A percentile compares a stretch with the other conserved stretches of the same genome.
phyloP scores from a whole-genome alignment of 2,329 filamentous ascomycete species.

The Exophiala sp. region DNA sequence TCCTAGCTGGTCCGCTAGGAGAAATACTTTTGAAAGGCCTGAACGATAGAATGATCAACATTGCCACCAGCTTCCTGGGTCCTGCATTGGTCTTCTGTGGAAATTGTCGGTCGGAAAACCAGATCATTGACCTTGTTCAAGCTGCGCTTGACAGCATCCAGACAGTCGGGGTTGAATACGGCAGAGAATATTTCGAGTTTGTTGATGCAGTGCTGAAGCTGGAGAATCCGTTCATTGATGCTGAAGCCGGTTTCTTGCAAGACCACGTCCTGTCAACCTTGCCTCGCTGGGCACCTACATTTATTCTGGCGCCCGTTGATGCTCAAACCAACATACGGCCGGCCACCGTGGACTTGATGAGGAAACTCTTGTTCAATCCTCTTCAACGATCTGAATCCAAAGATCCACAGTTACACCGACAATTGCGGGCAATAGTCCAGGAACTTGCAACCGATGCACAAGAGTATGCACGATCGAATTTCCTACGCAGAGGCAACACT shows the following conservation, averaged over 20 bases:
- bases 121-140: conserved; percentile 38
- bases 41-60: conserved; percentile 50
- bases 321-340: conserved; percentile 39
- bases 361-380: conserved; percentile 40
- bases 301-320: conserved; percentile 51
- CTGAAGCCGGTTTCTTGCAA: conserved; percentile 33
- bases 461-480: conserved; percentile 14
- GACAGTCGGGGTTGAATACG: conserved; percentile 48
- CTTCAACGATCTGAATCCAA: conserved; percentile 32
- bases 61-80: conserved; percentile 57
- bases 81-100: conserved; percentile 55
- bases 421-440: conserved; percentile 8
- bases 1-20: conserved; percentile 48
- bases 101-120: conserved; percentile 35
- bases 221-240: conserved; percentile 30
- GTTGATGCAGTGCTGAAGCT: conserved; percentile 52
- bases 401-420: conserved; percentile 12
- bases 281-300: conserved; percentile 49
- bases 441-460: conserved; percentile 17
- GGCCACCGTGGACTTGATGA: conserved; percentile 44
- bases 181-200: conserved; percentile 48
- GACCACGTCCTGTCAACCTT: conserved; percentile 40
- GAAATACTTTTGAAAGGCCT: conserved; percentile 53
- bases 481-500: conserved; percentile 13
- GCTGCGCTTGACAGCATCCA: conserved; percentile 46